These are phyloP conservation scores for Pyrenophora graminea DNA, from an alignment of 2,329 filamentous ascomycete genomes.

Conservation along the genomic window DNA sequence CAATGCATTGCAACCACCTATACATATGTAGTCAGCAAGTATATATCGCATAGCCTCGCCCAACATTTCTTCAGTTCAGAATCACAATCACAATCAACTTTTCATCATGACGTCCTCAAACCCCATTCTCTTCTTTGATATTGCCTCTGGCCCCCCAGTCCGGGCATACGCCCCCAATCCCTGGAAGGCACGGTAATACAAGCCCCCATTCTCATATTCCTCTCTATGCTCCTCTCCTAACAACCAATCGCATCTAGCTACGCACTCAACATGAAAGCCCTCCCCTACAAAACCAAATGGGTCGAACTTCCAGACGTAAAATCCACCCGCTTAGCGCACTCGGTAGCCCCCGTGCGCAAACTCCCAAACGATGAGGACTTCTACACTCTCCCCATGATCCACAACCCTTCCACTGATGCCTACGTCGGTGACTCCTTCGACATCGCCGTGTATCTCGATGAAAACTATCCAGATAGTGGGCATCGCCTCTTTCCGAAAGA, in stretches of 20 bases:
- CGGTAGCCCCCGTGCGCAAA: conserved; percentile 56
- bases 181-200: conserved; percentile 50
- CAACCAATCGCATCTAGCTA: conserved; percentile 11
- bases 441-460: conserved; percentile 64
- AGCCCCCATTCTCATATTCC: neutral
- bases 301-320: conserved; percentile 58
- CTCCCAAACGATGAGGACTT: conserved; percentile 61
- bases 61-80: too few species aligned
- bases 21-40: too few species aligned
- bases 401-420: conserved; percentile 50
- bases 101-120: too few species aligned
- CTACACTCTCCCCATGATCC: conserved; percentile 63
- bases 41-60: too few species aligned
- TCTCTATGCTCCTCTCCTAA: too few species aligned
- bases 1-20: too few species aligned
- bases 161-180: conserved; percentile 53
- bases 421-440: conserved; percentile 66
- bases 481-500: conserved; percentile 54
- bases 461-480: conserved; percentile 53
- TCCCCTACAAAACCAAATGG: conserved; percentile 58
- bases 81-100: too few species aligned
- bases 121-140: conserved; percentile 51
- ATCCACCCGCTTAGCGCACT: conserved; percentile 53
- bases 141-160: conserved; percentile 45
- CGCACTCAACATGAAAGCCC: conserved; percentile 55